These are phyloP conservation scores for Blastobotrys illinoisensis DNA, from an alignment of 1,139 yeast genomes.

Conservation along the genomic window DNA sequence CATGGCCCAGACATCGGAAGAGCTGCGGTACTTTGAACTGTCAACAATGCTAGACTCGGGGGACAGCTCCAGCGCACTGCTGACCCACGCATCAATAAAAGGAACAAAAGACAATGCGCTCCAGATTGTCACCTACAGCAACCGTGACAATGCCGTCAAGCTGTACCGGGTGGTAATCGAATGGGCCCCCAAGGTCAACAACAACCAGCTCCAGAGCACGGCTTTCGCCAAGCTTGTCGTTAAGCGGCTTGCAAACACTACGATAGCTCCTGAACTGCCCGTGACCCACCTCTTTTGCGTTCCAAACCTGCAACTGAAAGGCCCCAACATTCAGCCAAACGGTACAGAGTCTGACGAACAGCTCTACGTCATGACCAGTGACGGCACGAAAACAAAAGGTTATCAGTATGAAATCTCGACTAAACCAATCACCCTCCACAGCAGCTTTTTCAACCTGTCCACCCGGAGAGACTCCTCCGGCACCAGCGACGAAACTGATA, in stretches of 20 bases:
- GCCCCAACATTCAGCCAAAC: conserved; percentile 15
- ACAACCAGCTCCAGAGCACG: conserved; percentile 9
- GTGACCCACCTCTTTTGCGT: conserved; percentile 29
- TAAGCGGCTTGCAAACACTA: conserved; percentile 13
- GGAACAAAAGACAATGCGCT: conserved; percentile 48
- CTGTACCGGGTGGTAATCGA: conserved; percentile 47
- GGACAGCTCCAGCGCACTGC: conserved; percentile 12
- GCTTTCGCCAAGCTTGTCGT: conserved; percentile 18
- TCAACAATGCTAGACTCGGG: conserved; percentile 20
- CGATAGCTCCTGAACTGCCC: conserved; percentile 10
- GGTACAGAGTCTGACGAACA: conserved; percentile 37
- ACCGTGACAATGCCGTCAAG: conserved; percentile 38
- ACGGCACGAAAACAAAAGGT: conserved; percentile 19
- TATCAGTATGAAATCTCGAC: conserved; percentile 21
- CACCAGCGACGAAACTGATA: conserved; percentile 10
- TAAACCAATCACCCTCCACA: conserved; percentile 31
- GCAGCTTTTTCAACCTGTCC: conserved; percentile 25
- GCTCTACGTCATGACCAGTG: conserved; percentile 29
- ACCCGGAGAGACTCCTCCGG: conserved; percentile 14
- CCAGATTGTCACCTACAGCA: conserved; percentile 45
- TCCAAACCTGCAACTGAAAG: conserved; percentile 17
- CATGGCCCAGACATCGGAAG: conserved; percentile 27
- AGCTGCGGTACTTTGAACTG: conserved; percentile 28
- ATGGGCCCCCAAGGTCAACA: conserved; percentile 45
- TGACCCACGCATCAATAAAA: conserved; percentile 54